Base-by-base conservation (phyloP, 306 rosid species). In the Pterocarpus macrocarpus region DNA sequence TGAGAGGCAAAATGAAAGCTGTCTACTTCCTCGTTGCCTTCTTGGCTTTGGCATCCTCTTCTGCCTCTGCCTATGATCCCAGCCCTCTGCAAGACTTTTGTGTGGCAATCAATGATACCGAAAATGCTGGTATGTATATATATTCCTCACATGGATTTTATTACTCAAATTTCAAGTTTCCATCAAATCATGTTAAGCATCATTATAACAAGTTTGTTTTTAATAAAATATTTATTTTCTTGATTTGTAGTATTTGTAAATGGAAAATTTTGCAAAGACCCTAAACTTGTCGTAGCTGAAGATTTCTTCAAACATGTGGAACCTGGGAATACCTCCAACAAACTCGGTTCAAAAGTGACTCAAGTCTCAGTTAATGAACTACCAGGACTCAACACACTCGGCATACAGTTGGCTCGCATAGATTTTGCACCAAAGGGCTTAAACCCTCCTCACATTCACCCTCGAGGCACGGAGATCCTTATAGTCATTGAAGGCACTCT, bases 61-160 rank as follows among this genome's bases (percentile, higher is more conserved):
- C n/a, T 55, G 71, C 71, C 15, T 66, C 14, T 8, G 71, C 71
- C n/a, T 16, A 41, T 66, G 71, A 66, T 47, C 71, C 71, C 14
- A 66, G 71, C n/a, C 71, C 71, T 38, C 52, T 66, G 1, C 71
- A 66, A 66, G 71, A 66, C 11, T 66, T 66, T 32, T 66, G 71
- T 41, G 71, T 76, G 28, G 72, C 52, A 9, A 11, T 64, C 47
- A 35, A 50, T 49, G 80, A 76, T 5, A 5, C 22, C 63, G 12
- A 76, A 35, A 13, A 64, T 64, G 80, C 39, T 8, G 72, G 80
- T 76, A 64, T 16, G 61, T 17, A 28, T 30, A 8, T 34, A 39
- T 22, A 22, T 22, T 39, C 47, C 6, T 43, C 7, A 43, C 47
- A 43, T 43, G 8, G 0, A 22, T 22, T 22, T 22, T 22, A 22